phyloP scores from a whole-genome alignment of 1,139 yeast genomes.

The Zygosaccharomyces sapae region DNA sequence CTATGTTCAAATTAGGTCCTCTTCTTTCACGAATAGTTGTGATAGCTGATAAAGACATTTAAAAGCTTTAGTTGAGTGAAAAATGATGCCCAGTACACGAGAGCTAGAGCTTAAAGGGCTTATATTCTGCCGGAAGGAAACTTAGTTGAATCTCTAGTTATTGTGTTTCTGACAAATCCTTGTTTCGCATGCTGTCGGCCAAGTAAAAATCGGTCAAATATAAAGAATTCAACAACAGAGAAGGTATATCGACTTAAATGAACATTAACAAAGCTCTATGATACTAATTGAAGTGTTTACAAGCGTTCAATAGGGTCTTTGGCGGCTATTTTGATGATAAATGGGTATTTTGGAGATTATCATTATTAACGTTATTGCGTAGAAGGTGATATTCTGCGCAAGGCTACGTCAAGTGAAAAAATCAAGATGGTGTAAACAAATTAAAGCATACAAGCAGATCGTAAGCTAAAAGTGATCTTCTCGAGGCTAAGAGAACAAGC shows the following conservation, averaged over 20 bases:
- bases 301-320: background rate
- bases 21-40: conserved; percentile 25
- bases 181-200: too few relatives aligned
- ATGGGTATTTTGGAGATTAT: background rate
- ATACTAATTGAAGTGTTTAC: background rate
- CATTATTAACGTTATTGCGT: background rate
- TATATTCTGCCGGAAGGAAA: background rate
- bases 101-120: background rate
- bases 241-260: too few relatives aligned
- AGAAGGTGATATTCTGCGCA: background rate
- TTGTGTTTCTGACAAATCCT: background rate
- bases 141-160: background rate
- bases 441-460: too few relatives aligned
- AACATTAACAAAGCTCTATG: too few relatives aligned
- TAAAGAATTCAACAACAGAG: too few relatives aligned
- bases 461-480: too few relatives aligned
- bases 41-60: background rate
- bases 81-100: background rate
- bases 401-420: too few relatives aligned
- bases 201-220: too few relatives aligned
- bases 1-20: conserved; percentile 83
- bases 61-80: background rate
- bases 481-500: too few relatives aligned
- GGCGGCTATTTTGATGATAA: background rate
- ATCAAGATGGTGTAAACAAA: too few relatives aligned